These are phyloP conservation scores for Nymphaea thermarum DNA, from an alignment of 164 flowering plant species.

Conservation along the genomic window DNA sequence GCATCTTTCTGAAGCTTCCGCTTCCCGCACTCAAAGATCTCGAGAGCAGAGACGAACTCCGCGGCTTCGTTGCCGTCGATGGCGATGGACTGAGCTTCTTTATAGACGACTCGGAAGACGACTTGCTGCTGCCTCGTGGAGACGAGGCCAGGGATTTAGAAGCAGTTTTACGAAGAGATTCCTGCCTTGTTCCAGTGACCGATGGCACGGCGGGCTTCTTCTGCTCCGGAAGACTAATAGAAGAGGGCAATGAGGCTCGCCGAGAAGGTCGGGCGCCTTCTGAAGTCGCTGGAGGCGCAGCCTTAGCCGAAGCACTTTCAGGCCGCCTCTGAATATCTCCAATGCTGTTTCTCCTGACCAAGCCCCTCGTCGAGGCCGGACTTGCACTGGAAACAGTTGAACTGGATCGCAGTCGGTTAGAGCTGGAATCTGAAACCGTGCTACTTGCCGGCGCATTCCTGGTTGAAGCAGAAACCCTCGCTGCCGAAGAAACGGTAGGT, in stretches of 20 bases:
- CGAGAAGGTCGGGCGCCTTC: conserved; percentile 35
- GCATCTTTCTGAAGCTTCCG: conserved; percentile 34
- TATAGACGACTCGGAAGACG: conserved; percentile 35
- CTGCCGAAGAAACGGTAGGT: conserved; percentile 3
- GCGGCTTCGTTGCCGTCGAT: background rate
- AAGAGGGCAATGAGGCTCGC: conserved; percentile 49
- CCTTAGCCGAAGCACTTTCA: conserved; percentile 9
- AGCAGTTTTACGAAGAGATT: conserved; percentile 25
- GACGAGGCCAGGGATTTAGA: conserved; percentile 17
- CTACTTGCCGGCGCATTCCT: conserved; percentile 14
- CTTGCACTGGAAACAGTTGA: conserved; percentile 7
- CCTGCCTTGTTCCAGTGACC: conserved; percentile 26
- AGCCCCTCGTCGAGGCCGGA: conserved; percentile 27
- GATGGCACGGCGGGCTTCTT: conserved; percentile 40
- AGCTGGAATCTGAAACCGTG: conserved; percentile 7
- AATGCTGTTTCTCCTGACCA: conserved; percentile 68
- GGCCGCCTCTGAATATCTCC: conserved; percentile 33
- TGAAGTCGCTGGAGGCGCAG: conserved; percentile 14
- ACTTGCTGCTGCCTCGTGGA: background rate
- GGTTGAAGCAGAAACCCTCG: conserved; percentile 7
- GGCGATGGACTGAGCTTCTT: conserved; percentile 30
- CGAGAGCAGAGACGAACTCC: conserved; percentile 16
- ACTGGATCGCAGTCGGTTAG: conserved; percentile 3
- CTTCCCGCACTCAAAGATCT: conserved; percentile 46
- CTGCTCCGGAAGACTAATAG: conserved; percentile 25